These are phyloP conservation scores for Epichloe elymi DNA, from an alignment of 2,329 filamentous ascomycete species.

Conservation along the genomic window DNA sequence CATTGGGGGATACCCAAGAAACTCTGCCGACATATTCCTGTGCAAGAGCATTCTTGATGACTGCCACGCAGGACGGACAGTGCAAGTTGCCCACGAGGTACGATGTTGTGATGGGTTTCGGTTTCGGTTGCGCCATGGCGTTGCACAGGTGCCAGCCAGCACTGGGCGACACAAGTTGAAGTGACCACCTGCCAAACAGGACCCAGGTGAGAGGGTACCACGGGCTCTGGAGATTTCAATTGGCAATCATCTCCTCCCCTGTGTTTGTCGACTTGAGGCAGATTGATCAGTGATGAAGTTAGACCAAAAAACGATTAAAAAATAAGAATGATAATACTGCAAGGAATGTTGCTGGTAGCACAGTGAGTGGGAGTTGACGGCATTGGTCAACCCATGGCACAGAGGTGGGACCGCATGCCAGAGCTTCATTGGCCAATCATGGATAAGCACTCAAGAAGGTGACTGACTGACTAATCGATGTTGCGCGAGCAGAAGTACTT, in stretches of 20 bases:
- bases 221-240: neutral
- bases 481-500: too few relatives aligned
- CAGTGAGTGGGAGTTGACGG: neutral
- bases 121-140: conserved; percentile 14
- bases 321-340: neutral
- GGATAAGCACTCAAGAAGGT: too few relatives aligned
- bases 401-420: neutral
- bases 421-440: neutral
- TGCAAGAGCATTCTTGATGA: conserved; percentile 47
- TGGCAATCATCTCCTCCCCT: neutral
- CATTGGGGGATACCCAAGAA: conserved; percentile 53
- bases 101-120: conserved; percentile 35
- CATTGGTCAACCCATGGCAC: neutral
- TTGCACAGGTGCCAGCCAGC: neutral
- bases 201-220: neutral
- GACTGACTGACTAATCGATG: too few relatives aligned
- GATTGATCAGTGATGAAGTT: too few relatives aligned
- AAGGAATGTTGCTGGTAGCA: neutral
- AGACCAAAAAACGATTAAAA: neutral
- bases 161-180: neutral
- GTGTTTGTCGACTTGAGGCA: neutral
- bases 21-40: conserved; percentile 31
- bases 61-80: conserved; percentile 59
- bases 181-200: neutral
- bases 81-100: conserved; percentile 64